Evolutionary conservation across 1,284 basidiomycete genomes (phyloP).

Genomic region (Cutaneotrichosporon daszewskae): DNA sequence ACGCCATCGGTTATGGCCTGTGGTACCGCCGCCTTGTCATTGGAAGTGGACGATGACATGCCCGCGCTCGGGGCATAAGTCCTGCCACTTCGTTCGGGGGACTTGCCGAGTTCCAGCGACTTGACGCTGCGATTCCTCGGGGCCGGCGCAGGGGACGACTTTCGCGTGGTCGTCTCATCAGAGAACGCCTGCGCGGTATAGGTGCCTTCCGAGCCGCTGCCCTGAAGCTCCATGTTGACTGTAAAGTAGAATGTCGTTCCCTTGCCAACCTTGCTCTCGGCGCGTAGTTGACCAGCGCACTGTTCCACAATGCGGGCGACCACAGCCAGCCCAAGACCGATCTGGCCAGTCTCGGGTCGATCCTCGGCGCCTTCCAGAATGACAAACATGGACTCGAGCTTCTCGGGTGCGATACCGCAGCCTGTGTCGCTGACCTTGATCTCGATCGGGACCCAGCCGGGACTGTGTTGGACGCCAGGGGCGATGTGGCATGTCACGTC

Average conservation of each 20-base stretch:
- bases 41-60: too few species aligned
- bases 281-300: constrained; percentile 69
- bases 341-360: constrained; percentile 16
- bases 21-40: too few species aligned
- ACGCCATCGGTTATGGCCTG: too few species aligned
- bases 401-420: constrained; percentile 64
- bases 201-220: too few species aligned
- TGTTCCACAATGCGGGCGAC: constrained; percentile 79
- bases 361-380: constrained; percentile 80
- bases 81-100: too few species aligned
- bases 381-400: constrained; percentile 75
- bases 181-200: too few species aligned
- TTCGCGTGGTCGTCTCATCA: too few species aligned
- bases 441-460: constrained; percentile 56
- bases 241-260: constrained; percentile 62
- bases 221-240: constrained; percentile 25
- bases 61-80: too few species aligned
- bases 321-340: constrained; percentile 69
- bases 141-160: too few species aligned
- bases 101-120: too few species aligned
- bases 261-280: constrained; percentile 63
- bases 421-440: constrained; percentile 73
- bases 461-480: background rate
- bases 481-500: constrained; percentile 54
- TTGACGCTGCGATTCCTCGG: too few species aligned